Percentiles rank a stretch among this genome's conserved stretches.
Evolutionary conservation across 1,139 yeast genomes (phyloP).

Genomic region (Nakaseomyces kungkrabaensis): DNA sequence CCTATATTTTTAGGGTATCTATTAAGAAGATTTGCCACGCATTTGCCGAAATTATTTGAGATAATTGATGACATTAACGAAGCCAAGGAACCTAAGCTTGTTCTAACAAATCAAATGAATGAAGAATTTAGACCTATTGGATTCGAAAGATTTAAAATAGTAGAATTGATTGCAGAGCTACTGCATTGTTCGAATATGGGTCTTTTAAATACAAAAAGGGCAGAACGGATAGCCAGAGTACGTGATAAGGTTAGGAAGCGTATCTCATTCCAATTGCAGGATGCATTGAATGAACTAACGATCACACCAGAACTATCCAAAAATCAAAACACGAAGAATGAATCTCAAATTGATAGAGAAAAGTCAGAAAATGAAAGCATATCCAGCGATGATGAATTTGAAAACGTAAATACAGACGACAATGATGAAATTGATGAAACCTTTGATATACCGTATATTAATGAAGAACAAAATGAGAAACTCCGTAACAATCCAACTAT

Average conservation of each 20-base stretch:
- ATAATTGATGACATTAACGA: constrained; percentile 16
- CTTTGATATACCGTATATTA: constrained; percentile 39
- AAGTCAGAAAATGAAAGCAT: background rate
- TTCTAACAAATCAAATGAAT: constrained; percentile 22
- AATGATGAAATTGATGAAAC: constrained; percentile 31
- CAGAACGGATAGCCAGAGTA: constrained; percentile 65
- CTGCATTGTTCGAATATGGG: constrained; percentile 97
- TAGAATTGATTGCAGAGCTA: constrained; percentile 89
- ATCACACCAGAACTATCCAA: constrained; percentile 6
- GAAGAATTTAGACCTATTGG: constrained; percentile 66
- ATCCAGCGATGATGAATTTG: constrained; percentile 4
- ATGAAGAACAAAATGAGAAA: constrained; percentile 49
- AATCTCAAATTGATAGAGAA: background rate
- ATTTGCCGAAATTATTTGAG: constrained; percentile 37
- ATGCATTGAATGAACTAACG: constrained; percentile 31
- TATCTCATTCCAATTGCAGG: constrained; percentile 25
- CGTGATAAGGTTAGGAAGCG: constrained; percentile 60
- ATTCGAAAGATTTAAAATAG: constrained; percentile 87
- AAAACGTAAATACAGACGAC: constrained; percentile 5
- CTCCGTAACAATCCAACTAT: constrained; percentile 68
- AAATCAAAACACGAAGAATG: background rate
- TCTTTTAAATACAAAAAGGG: constrained; percentile 72
- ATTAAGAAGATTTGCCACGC: constrained; percentile 28
- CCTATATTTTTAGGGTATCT: constrained; percentile 42
- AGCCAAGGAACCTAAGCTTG: constrained; percentile 6